Percentiles rank a stretch among this genome's conserved stretches.
Evolutionary conservation across 495 filamentous ascomycete species (phyloP).

Genomic region (Achaetomiella virescens): DNA sequence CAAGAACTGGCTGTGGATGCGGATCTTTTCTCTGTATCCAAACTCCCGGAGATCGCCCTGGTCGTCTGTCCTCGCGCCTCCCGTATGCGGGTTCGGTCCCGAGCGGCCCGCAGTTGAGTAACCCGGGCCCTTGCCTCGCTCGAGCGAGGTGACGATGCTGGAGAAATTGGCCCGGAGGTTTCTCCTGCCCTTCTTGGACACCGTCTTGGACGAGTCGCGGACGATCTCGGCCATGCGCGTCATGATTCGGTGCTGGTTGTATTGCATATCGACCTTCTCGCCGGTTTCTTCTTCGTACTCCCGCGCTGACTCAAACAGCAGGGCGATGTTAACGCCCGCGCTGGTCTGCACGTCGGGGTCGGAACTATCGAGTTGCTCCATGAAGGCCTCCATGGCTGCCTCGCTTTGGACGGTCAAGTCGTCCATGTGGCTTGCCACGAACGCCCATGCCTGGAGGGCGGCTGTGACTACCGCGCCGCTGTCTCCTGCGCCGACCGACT

Average conservation of each 20-base stretch:
- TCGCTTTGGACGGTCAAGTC: constrained; percentile 71
- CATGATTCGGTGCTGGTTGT: constrained; percentile 54
- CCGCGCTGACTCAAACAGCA: constrained; percentile 77
- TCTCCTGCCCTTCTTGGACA: constrained; percentile 75
- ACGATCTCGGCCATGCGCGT: constrained; percentile 46
- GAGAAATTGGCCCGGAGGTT: constrained; percentile 69
- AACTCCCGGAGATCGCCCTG: constrained; percentile 67
- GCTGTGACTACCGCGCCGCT: constrained; percentile 71
- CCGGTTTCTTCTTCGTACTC: constrained; percentile 58
- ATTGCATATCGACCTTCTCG: constrained; percentile 40
- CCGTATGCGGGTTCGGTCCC: constrained; percentile 35
- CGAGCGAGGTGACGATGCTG: constrained; percentile 78
- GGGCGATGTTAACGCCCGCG: constrained; percentile 83
- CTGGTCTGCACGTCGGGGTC: constrained; percentile 74
- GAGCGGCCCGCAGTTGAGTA: constrained; percentile 40
- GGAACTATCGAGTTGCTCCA: constrained; percentile 78
- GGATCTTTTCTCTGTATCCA: constrained; percentile 71
- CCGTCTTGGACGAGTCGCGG: constrained; percentile 57
- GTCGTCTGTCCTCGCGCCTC: constrained; percentile 57
- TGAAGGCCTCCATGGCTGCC: constrained; percentile 73
- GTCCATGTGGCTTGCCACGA: constrained; percentile 74
- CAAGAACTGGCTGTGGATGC: constrained; percentile 67
- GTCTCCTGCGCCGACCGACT: constrained; percentile 66
- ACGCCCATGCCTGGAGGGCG: constrained; percentile 82
- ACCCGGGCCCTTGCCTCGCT: constrained; percentile 51